Evolutionary conservation across 768 basidiomycete species (phyloP).

Genomic region (Boletus pseudopeckii): DNA sequence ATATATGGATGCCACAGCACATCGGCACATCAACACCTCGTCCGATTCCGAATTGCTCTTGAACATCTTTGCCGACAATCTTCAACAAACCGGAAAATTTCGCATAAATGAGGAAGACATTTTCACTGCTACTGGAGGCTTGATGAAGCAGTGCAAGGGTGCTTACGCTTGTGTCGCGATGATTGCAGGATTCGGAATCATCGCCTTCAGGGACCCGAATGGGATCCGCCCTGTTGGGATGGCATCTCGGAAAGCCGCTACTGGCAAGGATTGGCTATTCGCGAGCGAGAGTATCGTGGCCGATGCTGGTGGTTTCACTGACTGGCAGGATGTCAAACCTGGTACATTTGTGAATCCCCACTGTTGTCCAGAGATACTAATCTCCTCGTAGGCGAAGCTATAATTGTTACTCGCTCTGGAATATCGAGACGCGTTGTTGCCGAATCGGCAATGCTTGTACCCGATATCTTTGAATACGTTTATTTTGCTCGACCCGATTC

Average conservation of each 20-base stretch:
- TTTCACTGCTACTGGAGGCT: conserved; percentile 85
- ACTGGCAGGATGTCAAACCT: conserved; percentile 93
- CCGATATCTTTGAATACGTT: conserved; percentile 98
- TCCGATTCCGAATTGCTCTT: conserved; percentile 97
- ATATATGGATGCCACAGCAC: conserved; percentile 93
- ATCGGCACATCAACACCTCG: conserved; percentile 98
- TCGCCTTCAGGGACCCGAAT: conserved; percentile 97
- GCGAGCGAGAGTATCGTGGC: conserved; percentile 96
- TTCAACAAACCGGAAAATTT: conserved; percentile 98
- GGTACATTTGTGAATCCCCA: conserved; percentile 43
- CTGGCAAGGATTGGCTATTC: conserved; percentile 81
- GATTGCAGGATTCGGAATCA: conserved; percentile 97
- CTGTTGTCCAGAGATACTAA: not conserved
- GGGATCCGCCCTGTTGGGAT: conserved; percentile 93
- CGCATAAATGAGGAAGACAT: conserved; percentile 99
- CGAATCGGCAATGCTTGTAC: conserved; percentile 74
- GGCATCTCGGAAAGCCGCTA: conserved; percentile 58
- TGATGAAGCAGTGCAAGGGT: conserved; percentile 86
- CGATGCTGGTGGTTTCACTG: conserved; percentile 85
- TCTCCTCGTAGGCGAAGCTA: conserved; percentile 70
- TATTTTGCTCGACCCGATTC: conserved; percentile 99
- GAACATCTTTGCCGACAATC: conserved; percentile 96
- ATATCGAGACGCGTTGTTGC: conserved; percentile 75
- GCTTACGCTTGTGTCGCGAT: conserved; percentile 99
- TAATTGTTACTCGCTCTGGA: conserved; percentile 85